phyloP scores from a whole-genome alignment of 1,139 yeast species.

The Cylindricascospora bacillispora region DNA sequence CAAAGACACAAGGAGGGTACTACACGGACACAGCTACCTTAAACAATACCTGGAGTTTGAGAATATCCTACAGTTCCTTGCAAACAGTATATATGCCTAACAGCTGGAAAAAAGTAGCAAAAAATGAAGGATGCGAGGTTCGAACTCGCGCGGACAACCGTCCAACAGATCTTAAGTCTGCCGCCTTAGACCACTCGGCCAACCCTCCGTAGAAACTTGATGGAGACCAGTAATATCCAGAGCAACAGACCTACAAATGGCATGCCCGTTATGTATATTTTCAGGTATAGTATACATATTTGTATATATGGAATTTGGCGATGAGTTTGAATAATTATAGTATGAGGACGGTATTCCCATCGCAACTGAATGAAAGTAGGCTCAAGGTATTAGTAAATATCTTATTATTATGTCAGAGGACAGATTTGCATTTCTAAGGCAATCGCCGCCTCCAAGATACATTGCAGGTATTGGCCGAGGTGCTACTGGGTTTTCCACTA shows the following conservation, averaged over 20 bases:
- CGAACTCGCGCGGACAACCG: conserved; percentile 69
- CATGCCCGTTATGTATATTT: not conserved
- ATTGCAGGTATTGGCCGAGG: conserved; percentile 93
- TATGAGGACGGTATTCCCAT: too few species aligned
- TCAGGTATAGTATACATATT: not conserved
- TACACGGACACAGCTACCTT: too few species aligned
- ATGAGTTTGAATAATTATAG: too few species aligned
- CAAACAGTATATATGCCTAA: too few species aligned
- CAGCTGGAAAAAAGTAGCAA: conserved; percentile 26
- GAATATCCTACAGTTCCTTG: too few species aligned
- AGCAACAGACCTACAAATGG: too few species aligned
- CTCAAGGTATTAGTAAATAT: too few species aligned
- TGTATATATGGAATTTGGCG: not conserved
- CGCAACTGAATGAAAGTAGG: too few species aligned
- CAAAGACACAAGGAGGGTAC: too few species aligned
- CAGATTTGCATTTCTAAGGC: conserved; percentile 49
- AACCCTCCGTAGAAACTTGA: conserved; percentile 5
- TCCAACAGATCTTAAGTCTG: conserved; percentile 6
- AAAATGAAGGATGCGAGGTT: conserved; percentile 70
- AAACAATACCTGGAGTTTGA: too few species aligned
- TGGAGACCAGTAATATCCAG: too few species aligned
- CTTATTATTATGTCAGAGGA: conserved; percentile 6
- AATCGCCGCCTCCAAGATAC: conserved; percentile 82
- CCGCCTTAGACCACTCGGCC: conserved; percentile 7
- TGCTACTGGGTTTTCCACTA: conserved; percentile 83